Conservation (phyloP, 2,329 filamentous ascomycete genomes). For the Peltaster fructicola region DNA sequence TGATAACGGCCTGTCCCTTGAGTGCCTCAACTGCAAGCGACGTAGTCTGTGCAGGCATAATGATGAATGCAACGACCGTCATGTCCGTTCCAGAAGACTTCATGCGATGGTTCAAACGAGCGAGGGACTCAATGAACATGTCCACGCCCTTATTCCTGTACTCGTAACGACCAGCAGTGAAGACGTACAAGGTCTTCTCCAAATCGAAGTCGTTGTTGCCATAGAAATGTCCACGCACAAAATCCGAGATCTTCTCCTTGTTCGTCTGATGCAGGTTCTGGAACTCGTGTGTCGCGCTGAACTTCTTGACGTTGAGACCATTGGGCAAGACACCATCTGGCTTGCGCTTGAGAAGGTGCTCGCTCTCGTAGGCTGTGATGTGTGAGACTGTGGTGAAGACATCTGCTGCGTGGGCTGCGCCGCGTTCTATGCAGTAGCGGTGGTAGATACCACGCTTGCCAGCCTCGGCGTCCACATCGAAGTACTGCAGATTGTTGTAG, state of each 20-base stretch:
- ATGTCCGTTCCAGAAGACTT: constrained; percentile 73
- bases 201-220: constrained; percentile 94
- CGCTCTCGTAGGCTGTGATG: constrained; percentile 95
- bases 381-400: constrained; percentile 98
- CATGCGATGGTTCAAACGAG: constrained; percentile 81
- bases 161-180: constrained; percentile 92
- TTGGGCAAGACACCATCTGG: constrained; percentile 93
- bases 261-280: constrained; percentile 93
- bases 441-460: constrained; percentile 98
- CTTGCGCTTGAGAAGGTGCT: constrained; percentile 93
- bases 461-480: constrained; percentile 90
- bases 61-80: constrained; percentile 93
- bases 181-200: constrained; percentile 94
- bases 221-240: constrained; percentile 95
- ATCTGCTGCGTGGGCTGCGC: constrained; percentile 76
- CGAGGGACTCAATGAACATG: constrained; percentile 97
- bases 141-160: constrained; percentile 98
- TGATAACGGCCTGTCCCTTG: constrained; percentile 93
- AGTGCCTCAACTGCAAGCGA: constrained; percentile 90
- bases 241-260: constrained; percentile 97
- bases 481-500: constrained; percentile 96
- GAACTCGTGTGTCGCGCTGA: constrained; percentile 96
- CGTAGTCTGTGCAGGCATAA: constrained; percentile 93
- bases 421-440: constrained; percentile 92
- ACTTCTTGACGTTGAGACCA: constrained; percentile 94